phyloP scores from a whole-genome alignment of 2,329 filamentous ascomycete species.

The Trichothecium sympodiale region DNA sequence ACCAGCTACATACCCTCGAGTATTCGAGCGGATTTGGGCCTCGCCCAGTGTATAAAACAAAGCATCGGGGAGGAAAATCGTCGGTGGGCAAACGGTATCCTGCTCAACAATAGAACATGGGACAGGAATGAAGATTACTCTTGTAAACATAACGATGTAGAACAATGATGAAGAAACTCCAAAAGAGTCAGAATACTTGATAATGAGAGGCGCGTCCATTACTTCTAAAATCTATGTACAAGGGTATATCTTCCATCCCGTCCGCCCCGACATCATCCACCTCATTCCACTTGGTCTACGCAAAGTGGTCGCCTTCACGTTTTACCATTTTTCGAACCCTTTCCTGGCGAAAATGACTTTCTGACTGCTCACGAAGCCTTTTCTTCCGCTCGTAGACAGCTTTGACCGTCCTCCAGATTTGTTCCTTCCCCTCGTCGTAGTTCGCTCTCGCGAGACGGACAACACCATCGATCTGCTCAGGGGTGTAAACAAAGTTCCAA shows the following conservation, averaged over 20 bases:
- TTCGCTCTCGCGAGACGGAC: conserved; percentile 76
- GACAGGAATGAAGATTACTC: no score
- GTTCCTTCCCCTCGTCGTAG: conserved; percentile 69
- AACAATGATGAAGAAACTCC: no score
- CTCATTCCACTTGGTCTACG: conserved; percentile 21
- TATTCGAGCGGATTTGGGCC: conserved; percentile 3
- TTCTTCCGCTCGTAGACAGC: conserved; percentile 93
- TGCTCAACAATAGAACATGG: no score
- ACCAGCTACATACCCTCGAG: not conserved
- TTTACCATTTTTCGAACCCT: conserved; percentile 35
- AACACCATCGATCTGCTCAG: conserved; percentile 78
- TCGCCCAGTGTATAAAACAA: conserved; percentile 5
- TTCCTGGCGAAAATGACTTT: conserved; percentile 26
- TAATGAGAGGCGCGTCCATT: no score
- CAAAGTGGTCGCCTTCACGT: conserved; percentile 55
- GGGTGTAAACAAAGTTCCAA: conserved; percentile 96
- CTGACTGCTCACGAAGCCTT: conserved; percentile 46
- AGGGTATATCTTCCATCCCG: no score
- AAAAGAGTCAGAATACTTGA: no score
- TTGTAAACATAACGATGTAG: no score
- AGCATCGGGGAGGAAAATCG: not conserved
- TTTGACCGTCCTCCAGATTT: conserved; percentile 65
- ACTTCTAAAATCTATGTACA: no score
- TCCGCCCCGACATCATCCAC: no score
- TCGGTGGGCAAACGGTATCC: no score